Base-by-base conservation (phyloP, 257 asterid species). In the Solanum sejunctum region DNA sequence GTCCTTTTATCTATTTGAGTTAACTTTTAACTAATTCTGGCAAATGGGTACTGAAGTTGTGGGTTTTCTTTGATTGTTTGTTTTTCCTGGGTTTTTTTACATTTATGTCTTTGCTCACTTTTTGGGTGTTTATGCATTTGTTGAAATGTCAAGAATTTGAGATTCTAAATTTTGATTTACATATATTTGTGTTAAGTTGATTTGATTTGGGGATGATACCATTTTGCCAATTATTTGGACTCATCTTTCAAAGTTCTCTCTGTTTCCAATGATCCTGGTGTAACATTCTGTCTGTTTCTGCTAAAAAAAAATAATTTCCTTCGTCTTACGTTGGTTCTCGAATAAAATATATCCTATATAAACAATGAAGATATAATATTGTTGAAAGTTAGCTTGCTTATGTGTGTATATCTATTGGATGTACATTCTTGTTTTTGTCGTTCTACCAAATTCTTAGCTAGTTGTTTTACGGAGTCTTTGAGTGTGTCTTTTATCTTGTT, bases 271-370 rank as follows among this genome's bases (percentile, higher is more conserved):
- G 84, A 41, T 84, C 84, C 28, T 86, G 85, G 88, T 86, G 88
- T 41, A 67, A 85, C 70, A 23, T 91, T 84, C 63, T 82, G 84
- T 79, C 57, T 85, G 49, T 88, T 88, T 89, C 63, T 84, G 86
- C 64, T 80, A 8, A 52, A 77, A 52, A 49, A 52, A 47, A 70
- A 69, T 72, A 7, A 5, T 60, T 61, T 85, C 64, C 32, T 83
- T 12, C 18, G 80, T 63, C 64, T 17, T 61, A 36, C 8, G 36
- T 39, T 70, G 11, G 52, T 18, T 75, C 61, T 75, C 21, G 15
- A 75, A 75, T 78, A 78, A 49, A 23, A 26, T 23, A 51, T 77
- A 18, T 23, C 41, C 41, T 36, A 36, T 36, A 36, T 4, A 9
- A 77, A 51, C 8, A 5, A 23, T 49, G 23, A 26, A 49, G 17